These are phyloP conservation scores for Salvia sclarea DNA, from an alignment of 305 asterid genomes.

Conservation along the genomic window DNA sequence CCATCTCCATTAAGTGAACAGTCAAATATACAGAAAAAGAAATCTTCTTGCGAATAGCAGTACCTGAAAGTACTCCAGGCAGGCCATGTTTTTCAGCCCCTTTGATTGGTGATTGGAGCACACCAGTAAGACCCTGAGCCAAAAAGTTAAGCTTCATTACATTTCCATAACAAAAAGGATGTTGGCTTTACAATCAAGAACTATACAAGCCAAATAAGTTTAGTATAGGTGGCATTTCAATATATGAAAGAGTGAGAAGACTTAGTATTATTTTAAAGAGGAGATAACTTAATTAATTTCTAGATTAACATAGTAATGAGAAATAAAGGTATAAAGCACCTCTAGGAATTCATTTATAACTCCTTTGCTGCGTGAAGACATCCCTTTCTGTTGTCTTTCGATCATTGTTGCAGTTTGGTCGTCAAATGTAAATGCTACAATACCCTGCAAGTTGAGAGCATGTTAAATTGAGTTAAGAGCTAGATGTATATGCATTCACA, in stretches of 20 bases:
- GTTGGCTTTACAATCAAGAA: slow-evolving; percentile 6
- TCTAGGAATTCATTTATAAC: slow-evolving; percentile 89
- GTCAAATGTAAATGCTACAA: slow-evolving; percentile 90
- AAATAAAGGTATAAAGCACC: slow-evolving; percentile 46
- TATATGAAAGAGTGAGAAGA: neutral
- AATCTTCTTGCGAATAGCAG: slow-evolving; percentile 18
- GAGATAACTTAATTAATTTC: neutral
- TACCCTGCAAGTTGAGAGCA: slow-evolving; percentile 67
- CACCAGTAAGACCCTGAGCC: slow-evolving; percentile 90
- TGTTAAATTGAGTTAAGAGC: slow-evolving; percentile 18
- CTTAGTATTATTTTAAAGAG: neutral
- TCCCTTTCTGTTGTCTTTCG: slow-evolving; percentile 76
- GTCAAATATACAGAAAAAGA: neutral
- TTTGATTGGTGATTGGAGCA: slow-evolving; percentile 91
- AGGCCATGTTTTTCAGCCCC: slow-evolving; percentile 98
- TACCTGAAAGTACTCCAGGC: slow-evolving; percentile 96
- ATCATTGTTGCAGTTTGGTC: slow-evolving; percentile 63
- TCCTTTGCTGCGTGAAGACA: slow-evolving; percentile 84
- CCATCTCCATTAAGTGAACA: neutral
- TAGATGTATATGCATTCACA: slow-evolving; percentile 25
- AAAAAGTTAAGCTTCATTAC: neutral
- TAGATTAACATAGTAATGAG: slow-evolving; percentile 8
- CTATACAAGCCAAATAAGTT: slow-evolving; percentile 4
- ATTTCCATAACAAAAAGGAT: slow-evolving; percentile 1
- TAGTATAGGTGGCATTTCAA: neutral